Evolutionary conservation across 305 asterid genomes (phyloP).

Genomic region (Plantago rigida): DNA sequence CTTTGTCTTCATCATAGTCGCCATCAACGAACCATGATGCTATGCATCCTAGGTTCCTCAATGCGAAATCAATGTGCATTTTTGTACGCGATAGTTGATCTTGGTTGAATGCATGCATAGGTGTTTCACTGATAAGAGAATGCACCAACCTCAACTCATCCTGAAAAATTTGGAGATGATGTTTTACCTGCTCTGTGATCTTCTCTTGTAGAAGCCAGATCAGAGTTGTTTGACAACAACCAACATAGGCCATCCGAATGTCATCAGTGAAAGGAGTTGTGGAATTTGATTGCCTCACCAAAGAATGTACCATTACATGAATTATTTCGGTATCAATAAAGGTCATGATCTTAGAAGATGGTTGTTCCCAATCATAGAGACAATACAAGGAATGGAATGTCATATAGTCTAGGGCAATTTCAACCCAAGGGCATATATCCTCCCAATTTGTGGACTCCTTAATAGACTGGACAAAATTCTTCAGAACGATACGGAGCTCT

Average conservation of each 20-base stretch:
- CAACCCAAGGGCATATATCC: not conserved
- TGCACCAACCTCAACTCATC: not conserved
- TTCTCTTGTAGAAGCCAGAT: not conserved
- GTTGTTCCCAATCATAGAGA: too few species aligned
- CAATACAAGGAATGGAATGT: too few species aligned
- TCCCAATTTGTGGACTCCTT: not conserved
- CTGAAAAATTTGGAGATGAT: not conserved
- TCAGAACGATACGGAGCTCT: not conserved
- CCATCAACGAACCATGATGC: not conserved
- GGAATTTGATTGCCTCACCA: too few species aligned
- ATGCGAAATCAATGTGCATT: not conserved
- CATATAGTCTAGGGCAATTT: not conserved
- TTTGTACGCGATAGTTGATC: not conserved
- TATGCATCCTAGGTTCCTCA: not conserved
- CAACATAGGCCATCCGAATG: too few species aligned
- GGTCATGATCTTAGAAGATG: too few species aligned
- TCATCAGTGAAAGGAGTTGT: too few species aligned
- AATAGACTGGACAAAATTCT: not conserved
- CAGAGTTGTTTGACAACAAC: too few species aligned
- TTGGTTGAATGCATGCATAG: not conserved
- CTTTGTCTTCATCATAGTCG: not conserved
- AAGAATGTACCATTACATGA: too few species aligned
- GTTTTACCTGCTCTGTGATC: not conserved
- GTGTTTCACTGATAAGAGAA: not conserved
- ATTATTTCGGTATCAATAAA: too few species aligned